Base-by-base conservation (phyloP, 2,329 filamentous ascomycete species). In the Chrysosporium queenslandicum region DNA sequence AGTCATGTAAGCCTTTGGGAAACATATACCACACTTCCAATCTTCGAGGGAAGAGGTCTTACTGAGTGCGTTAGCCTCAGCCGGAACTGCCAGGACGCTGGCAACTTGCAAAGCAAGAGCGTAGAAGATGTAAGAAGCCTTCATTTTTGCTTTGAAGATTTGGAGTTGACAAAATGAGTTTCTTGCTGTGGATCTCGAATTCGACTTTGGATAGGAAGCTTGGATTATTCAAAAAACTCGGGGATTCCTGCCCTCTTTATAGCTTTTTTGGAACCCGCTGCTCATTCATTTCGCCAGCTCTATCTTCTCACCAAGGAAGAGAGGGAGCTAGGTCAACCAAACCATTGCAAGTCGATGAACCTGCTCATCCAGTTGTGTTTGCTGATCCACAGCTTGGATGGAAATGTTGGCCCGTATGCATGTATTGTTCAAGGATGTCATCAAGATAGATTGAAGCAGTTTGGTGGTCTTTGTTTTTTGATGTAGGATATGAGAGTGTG, bases 111-210 rank as follows among this genome's bases (percentile, higher is more conserved):
- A 39, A 18, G 29, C 49, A 40, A 51, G 27, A 29, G 30, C 40
- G 40, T 18, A 45, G 12, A 51, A 29, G 40, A 51, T 45, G n/a
- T 43, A 51, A 20, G 49, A 45, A 29, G 29, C 30, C 40, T 51
- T 51, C 49, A 51, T 51, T n/a, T 51, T 45, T 12, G n/a, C 18
- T 51, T 51, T 9, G 21, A 20, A 36, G 8, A 18, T 14, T n/a
- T 39, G n/a, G 27, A 12, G 29, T 34, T 9, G 39, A 50, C 4
- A 21, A 0, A 21, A 27, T 27, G 11, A 20, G 8, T 37, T 47
- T 12, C 11, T 47, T 25, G 43, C 16, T 37, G 45, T 11, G 20
- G 21, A 5, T 27, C 3, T 29, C 16, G 14, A 16, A 21, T 40
- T 40, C 3, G 6, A 21, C 4, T 40, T 8, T 8, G 21, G 37